Evolutionary conservation across 148 eudicot genomes (phyloP), one percentile per base, ranked within the genome.

Genomic region (Gaultheria prostrata): DNA sequence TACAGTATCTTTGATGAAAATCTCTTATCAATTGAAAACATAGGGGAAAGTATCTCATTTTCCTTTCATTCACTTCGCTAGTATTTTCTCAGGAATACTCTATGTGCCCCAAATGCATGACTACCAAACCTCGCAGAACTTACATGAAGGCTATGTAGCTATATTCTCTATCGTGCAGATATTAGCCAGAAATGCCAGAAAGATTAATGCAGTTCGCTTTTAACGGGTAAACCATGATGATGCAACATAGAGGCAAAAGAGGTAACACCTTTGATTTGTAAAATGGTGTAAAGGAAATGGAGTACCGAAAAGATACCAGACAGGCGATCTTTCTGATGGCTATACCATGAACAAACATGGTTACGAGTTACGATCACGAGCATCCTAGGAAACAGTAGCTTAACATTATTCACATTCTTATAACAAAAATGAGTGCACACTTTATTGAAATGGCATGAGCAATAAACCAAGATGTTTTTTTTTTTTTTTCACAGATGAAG

Each of bases 111-210:
- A 54, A 53, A 8, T 48, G 7, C 26, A 6, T 21, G 7, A 57
- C 24, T 4, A 7, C 24, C 30, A 32, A 46, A 7, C 10, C 8
- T 59, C 0, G 6, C 73, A 10, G 61, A 1, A 80, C n/a, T 59
- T 2, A 59, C 35, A 9, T n/a, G n/a, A n/a, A n/a, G n/a, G n/a
- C n/a, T n/a, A n/a, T 4, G 33, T 43, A 3, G 59, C 33, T 28
- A 5, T 57, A 12, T 39, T 50, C 33, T 71, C 24, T 57, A n/a
- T 87, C 83, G 67, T 89, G 93, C 90, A 93, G 98, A 92, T 93
- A 87, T 83, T 92, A 30, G 97, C 97, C 57, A 95, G 94, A 77
- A 91, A 95, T 84, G 93, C 93, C 45, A 81, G 84, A 73, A 81
- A 80, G 54, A 78, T 79, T 79, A 50, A 79, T 59, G 51, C 83